Base-by-base conservation (phyloP, 1,284 basidiomycete species). In the Ustilago vetiveriae region DNA sequence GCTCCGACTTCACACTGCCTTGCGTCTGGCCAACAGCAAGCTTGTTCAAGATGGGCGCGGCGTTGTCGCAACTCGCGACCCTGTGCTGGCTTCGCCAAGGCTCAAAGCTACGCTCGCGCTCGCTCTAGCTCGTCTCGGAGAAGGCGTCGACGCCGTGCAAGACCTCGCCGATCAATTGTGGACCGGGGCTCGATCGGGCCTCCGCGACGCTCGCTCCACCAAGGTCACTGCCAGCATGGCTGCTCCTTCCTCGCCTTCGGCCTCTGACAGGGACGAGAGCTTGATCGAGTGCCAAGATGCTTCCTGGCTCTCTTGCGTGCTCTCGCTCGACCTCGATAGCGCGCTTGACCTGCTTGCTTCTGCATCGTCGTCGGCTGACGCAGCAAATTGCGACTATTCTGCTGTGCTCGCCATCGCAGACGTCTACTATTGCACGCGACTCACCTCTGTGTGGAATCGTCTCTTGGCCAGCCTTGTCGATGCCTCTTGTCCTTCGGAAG, bases 371-470 rank as follows among this genome's bases (percentile, higher is more conserved):
- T 47, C 45, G 0, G 29, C 27, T 11, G 51, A 55, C 14, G 29
- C 50, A 1, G 30, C 40, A 24, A 30, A 38, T 17, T 56, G 48
- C 40, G 54, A 58, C 14, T 55, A 72, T 22, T 71, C 75, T 3
- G 72, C 72, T 0, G 36, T 80, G 19, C 58, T 62, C 23, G 57
- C 66, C 39, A 63, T 80, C 33, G 65, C 78, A 10, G 69, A 74
- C 24, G 69, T 55, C 6, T 50, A 76, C 50, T 78, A 79, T 21
- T 44, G 42, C n/a, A 32, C 59, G 23, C 63, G 75, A 42, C 65
- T 78, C 8, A 47, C 52, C 3, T 39, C 48, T 13, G 68, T 73
- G 5, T 80, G 78, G 78, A 52, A 68, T 19, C 53, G 62, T 10
- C 56, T 80, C 3, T 47, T 78, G 16, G 55, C 51, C 17, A 75